Conservation (phyloP, 139 green algal species). For the Desmodesmus armatus region DNA sequence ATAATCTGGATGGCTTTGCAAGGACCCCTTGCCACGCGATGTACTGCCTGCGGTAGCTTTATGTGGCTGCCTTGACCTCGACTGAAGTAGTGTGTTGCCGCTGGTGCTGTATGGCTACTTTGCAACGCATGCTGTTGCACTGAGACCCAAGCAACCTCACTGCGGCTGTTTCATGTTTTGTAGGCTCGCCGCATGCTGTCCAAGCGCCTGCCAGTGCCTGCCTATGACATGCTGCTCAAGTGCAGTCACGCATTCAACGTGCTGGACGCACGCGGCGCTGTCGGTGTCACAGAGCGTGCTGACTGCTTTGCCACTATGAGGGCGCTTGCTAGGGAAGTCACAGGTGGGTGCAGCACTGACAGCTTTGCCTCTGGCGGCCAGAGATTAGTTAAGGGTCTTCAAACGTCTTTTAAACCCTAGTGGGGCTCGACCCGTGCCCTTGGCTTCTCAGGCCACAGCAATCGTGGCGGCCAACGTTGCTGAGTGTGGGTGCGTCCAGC, state of each 20-base stretch:
- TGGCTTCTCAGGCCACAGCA: too few relatives aligned
- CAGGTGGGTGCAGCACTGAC: constrained; percentile 26
- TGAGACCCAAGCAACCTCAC: too few relatives aligned
- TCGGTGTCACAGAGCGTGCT: constrained; percentile 95
- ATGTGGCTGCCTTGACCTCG: too few relatives aligned
- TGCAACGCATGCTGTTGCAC: too few relatives aligned
- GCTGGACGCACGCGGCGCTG: constrained; percentile 93
- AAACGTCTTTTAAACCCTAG: too few relatives aligned
- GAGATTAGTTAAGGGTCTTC: too few relatives aligned
- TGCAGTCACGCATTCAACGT: constrained; percentile 98
- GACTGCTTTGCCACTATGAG: constrained; percentile 96
- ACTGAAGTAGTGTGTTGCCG: too few relatives aligned
- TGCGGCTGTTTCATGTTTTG: background rate
- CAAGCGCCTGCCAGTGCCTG: constrained; percentile 92
- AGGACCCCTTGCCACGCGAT: background rate
- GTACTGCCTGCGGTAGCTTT: background rate
- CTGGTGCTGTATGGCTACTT: too few relatives aligned
- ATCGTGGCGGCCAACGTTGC: too few relatives aligned
- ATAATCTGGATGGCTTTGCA: background rate
- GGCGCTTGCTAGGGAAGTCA: constrained; percentile 72
- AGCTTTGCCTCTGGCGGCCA: too few relatives aligned
- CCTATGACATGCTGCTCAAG: constrained; percentile 99
- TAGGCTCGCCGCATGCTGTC: constrained; percentile 85
- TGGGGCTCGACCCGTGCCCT: too few relatives aligned
- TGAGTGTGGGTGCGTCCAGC: too few relatives aligned